Evolutionary conservation across 352 stramenopile genomes (phyloP), one percentile per base, ranked within the genome.

Genomic region (Vaucheria bursata): DNA sequence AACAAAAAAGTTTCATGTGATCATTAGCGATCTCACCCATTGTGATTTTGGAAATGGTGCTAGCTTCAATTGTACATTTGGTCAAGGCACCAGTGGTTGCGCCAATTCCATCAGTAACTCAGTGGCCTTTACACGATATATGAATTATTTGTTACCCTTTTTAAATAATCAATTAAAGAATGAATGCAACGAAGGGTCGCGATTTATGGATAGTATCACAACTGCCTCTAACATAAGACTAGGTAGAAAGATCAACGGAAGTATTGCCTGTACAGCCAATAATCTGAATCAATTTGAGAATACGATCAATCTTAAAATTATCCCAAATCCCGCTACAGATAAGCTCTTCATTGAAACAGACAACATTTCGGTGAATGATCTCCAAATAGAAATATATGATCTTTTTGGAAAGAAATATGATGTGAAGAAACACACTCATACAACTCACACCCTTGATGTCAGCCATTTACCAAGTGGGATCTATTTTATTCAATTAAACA

Each of bases 121-220:
- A 59, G 18, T 59, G 45, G 45, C 45, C 25, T 59, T 59, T 18
- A 18, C 45, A 59, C 45, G 45, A 18, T 59, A 59, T 59, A 59
- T 59, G 45, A 59, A 59, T 59, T 59, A 59, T 59, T 18, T 59
- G 18, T 25, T 18, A 59, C 18, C 18, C 25, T 59, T 59, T 59
- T 59, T 59, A 25, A 25, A 59, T 59, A 59, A 59, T 25, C 45
- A 59, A 25, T 59, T 59, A 59, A 59, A 59, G 45, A 59, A 59
- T 59, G 45, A 59, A 18, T 59, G 45, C 25, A 25, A 18, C 12
- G 45, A 18, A 59, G 45, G 45, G 12, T 25, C 18, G 25, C 18
- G 45, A 59, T 59, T 59, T 59, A 59, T 59, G 45, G 45, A 59
- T 59, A 18, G 12, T 59, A 25, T 59, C 18, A 59, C 18, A 18